Evolutionary conservation across 208 protist genomes (phyloP), one percentile per base, ranked within the genome.

Genomic region (Phytomonas sp.): DNA sequence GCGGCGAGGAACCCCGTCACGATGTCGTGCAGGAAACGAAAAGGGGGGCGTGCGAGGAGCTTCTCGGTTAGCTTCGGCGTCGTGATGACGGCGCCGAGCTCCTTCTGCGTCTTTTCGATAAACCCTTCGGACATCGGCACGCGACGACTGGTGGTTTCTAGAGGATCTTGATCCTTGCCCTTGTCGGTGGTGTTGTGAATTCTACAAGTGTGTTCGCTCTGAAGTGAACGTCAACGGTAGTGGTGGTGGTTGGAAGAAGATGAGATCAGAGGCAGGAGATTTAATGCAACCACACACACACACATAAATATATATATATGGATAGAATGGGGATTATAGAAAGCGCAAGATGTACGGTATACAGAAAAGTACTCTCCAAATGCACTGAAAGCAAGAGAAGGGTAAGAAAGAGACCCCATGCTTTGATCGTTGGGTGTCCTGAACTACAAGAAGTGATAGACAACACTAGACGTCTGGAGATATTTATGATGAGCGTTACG

Each of bases 21-120:
- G 56, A 96, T 83, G 73, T 97, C 93, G 71, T 96, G 88, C 15
- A 97, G 63, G 77, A 94, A 97, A 37, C 89, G 87, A 71, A 97
- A 97, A 0, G 93, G 93, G 6, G 93, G 93, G 31, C 81, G 81
- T 43, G 71, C 71, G 29, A 97, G 87, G 7, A 93, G 85, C 71
- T 97, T 97, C 32, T 97, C 93, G 31, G 88, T 86, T 20, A 97
- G 80, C 75, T 94, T 93, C 2, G 93, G 93, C 6, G 80, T 34
- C 26, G 81, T 73, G 43, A 95, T 91, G 63, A 93, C 69, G 29
- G 86, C 81, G 29, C 91, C 91, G 11, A 96, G 78, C 74, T 92
- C 86, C 36, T 75, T 75, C 63, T 88, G 81, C 28, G 91, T 96
- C 67, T 91, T 88, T 68, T 91, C 85, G 36, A 91, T 81, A 15